Conservation (phyloP, 108 stramenopile species). For the Stephanodiscus minutulus region DNA sequence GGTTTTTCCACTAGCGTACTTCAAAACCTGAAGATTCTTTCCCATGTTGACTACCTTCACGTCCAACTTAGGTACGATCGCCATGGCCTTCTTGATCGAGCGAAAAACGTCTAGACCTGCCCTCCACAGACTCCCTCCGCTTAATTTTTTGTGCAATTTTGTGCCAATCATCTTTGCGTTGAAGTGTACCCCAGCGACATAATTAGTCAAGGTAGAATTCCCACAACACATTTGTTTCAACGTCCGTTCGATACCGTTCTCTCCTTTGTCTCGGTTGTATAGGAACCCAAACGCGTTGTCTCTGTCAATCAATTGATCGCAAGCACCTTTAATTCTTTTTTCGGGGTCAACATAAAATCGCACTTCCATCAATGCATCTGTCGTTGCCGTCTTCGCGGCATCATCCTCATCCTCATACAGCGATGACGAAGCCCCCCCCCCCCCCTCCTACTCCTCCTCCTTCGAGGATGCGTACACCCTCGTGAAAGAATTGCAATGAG, state of each 20-base stretch:
- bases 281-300: background rate
- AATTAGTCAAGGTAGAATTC: background rate
- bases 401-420: no score
- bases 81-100: background rate
- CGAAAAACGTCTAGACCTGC: background rate
- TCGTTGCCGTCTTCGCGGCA: no score
- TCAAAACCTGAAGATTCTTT: background rate
- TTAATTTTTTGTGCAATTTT: background rate
- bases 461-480: conserved; percentile 63
- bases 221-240: background rate
- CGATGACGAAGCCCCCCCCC: no score
- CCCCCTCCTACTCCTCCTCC: no score
- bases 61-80: background rate
- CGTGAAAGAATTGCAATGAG: conserved; percentile 56
- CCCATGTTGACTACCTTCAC: background rate
- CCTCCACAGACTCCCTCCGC: background rate
- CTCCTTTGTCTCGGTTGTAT: background rate
- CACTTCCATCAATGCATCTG: no score
- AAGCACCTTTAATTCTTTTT: background rate
- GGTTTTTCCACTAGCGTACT: background rate
- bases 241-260: background rate
- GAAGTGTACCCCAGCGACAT: background rate
- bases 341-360: no score
- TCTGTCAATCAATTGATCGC: background rate
- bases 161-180: background rate